Percentiles rank a stretch among this genome's conserved stretches.
These are phyloP conservation scores for Anthracocystis panici-leucophaei DNA, from an alignment of 1,284 basidiomycete species.

Conservation along the genomic window DNA sequence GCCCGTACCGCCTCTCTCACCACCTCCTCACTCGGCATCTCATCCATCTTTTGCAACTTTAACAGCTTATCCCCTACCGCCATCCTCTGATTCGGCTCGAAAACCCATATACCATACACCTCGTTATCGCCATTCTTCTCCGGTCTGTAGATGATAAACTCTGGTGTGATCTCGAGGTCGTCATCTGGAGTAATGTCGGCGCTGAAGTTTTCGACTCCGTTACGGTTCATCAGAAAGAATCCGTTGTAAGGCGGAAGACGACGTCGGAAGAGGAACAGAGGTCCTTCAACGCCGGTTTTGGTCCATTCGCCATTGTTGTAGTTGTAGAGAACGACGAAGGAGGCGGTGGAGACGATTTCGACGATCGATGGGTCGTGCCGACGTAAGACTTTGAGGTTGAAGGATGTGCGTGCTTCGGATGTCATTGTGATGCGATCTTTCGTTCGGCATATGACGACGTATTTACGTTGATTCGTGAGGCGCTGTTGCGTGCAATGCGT, in stretches of 20 bases:
- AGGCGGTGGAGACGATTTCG: constrained; percentile 85
- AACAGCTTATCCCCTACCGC: constrained; percentile 73
- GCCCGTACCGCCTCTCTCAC: constrained; percentile 12
- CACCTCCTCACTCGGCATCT: constrained; percentile 35
- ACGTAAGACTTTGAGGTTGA: constrained; percentile 84
- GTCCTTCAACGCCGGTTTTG: constrained; percentile 86
- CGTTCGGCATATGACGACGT: not conserved
- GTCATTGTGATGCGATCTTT: constrained; percentile 12
- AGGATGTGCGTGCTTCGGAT: constrained; percentile 45
- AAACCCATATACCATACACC: constrained; percentile 84
- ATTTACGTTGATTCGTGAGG: not conserved
- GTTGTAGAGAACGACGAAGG: constrained; percentile 75
- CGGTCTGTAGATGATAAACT: constrained; percentile 81
- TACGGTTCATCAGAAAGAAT: constrained; percentile 86
- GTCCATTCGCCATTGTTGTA: constrained; percentile 71
- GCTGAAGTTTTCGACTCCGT: constrained; percentile 85
- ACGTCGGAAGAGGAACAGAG: constrained; percentile 89
- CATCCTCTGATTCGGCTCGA: constrained; percentile 78
- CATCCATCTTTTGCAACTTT: constrained; percentile 46
- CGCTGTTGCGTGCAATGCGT: not conserved
- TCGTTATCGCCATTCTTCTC: constrained; percentile 70
- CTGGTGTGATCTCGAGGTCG: constrained; percentile 75
- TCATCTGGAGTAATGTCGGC: constrained; percentile 83
- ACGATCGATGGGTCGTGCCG: constrained; percentile 83
- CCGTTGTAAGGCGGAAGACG: constrained; percentile 80